Evolutionary conservation across 1,284 basidiomycete genomes (phyloP).

Genomic region (Pterula multifida): DNA sequence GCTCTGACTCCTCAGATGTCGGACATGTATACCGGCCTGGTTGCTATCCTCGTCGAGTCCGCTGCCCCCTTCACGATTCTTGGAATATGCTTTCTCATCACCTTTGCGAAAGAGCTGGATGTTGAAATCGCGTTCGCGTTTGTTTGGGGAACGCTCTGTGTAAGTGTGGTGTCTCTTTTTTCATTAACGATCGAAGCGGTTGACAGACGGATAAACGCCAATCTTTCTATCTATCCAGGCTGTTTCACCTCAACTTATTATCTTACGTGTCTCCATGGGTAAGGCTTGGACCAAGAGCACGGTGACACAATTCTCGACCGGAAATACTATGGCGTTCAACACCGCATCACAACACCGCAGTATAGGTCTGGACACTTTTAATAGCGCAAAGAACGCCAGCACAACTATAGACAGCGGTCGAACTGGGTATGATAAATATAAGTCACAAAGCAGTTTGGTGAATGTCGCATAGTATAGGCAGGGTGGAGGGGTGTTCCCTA

Average conservation of each 20-base stretch:
- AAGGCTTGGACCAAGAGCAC: constrained; percentile 18
- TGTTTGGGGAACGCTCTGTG: constrained; percentile 8
- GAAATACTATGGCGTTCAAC: neutral
- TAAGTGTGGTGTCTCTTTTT: constrained; percentile 3
- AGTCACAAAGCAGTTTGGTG: neutral
- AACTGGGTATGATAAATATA: neutral
- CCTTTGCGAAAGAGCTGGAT: constrained; percentile 8
- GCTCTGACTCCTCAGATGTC: constrained; percentile 9
- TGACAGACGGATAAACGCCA: too few species aligned
- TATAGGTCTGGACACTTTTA: neutral
- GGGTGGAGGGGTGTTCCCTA: too few species aligned
- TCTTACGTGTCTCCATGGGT: constrained; percentile 19
- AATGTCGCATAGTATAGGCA: neutral
- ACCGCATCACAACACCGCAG: neutral
- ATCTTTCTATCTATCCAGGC: constrained; percentile 11
- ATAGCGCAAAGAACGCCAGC: neutral
- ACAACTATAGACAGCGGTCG: neutral
- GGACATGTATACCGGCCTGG: constrained; percentile 13
- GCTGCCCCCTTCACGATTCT: constrained; percentile 14
- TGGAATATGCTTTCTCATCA: constrained; percentile 12
- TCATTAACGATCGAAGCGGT: too few species aligned
- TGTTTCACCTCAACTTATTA: constrained; percentile 21
- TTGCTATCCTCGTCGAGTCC: constrained; percentile 17
- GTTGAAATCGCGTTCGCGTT: constrained; percentile 9
- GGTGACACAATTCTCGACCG: constrained; percentile 8